Base-by-base conservation (phyloP, 371 early-diverging fungal species). In the Circinella umbellata region DNA sequence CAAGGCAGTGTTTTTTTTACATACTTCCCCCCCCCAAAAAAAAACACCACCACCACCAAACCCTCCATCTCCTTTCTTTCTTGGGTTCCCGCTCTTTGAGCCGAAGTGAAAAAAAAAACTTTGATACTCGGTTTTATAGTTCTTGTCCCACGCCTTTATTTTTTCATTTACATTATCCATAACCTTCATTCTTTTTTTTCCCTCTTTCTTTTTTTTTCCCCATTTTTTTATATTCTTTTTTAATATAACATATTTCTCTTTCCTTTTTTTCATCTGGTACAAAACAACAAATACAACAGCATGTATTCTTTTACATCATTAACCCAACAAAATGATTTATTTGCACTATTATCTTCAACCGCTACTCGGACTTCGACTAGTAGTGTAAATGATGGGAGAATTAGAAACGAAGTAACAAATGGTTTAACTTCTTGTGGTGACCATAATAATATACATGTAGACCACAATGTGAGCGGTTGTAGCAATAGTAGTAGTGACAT, bases 231-330 rank as follows among this genome's bases (percentile, higher is more conserved):
- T 51, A 51, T 15, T 8, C 51, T 5, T 15, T 5, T 13, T n/a
- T 0, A 51, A 4, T 15, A 13, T 13, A 14, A 57, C 42, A 27
- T 27, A 27, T 27, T 13, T 57, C 34, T 57, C 6, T 57, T 57
- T 17, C 0, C 57, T 57, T 57, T 57, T 57, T 57, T 51, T 27
- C 2, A 27, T 27, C 27, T 27, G 27, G 27, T 1, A 27, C 27
- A 27, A 27, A 27, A 1, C 27, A 27, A 27, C 27, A 51, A 17
- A 17, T 13, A 14, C 8, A n/a, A 51, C 8, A 13, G 27, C 20
- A 57, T 57, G 57, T 57, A 57, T 57, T 27, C 18, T 57, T 57
- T 57, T n/a, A 10, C 57, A 34, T 27, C 57, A 7, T 57, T 57
- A 34, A 14, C 57, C 1, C 57, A 57, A 34, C 57, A 57, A n/a